A percentile compares a stretch with the other conserved stretches of the same genome.
These are phyloP conservation scores for Debaryomyces singareniensis DNA, from an alignment of 1,139 yeast species.

Conservation along the genomic window DNA sequence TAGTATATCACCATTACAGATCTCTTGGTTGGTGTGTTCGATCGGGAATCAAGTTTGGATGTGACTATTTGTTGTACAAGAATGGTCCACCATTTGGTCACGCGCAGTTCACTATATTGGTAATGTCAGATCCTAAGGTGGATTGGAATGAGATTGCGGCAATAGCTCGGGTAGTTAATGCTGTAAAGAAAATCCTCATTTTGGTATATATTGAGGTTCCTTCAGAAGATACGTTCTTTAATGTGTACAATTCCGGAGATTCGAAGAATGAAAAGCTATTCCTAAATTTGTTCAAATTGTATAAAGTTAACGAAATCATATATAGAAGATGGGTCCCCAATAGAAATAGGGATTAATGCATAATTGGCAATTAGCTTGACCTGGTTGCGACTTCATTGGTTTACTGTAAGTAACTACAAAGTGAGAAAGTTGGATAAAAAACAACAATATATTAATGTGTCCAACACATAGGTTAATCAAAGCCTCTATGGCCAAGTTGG, in stretches of 20 bases:
- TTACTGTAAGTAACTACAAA: background rate
- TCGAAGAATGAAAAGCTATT: slow-evolving; percentile 18
- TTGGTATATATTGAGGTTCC: slow-evolving; percentile 61
- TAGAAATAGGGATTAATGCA: slow-evolving; percentile 67
- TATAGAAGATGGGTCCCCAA: slow-evolving; percentile 83
- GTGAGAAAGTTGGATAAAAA: too few species aligned
- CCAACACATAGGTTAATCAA: background rate
- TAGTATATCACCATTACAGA: slow-evolving; percentile 80
- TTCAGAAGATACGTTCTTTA: slow-evolving; percentile 18
- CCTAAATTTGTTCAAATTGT: slow-evolving; percentile 29
- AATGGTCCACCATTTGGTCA: slow-evolving; percentile 95
- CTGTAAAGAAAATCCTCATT: slow-evolving; percentile 76
- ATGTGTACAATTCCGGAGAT: slow-evolving; percentile 9
- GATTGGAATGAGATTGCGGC: slow-evolving; percentile 63
- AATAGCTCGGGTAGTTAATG: slow-evolving; percentile 74
- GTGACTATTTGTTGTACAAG: slow-evolving; percentile 72
- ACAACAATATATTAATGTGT: too few species aligned
- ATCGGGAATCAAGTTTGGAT: slow-evolving; percentile 87
- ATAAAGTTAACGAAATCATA: slow-evolving; percentile 55
- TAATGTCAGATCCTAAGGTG: slow-evolving; percentile 27
- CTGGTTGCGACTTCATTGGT: background rate
- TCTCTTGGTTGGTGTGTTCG: slow-evolving; percentile 94
- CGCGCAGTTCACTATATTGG: slow-evolving; percentile 73
- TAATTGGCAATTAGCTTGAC: too few species aligned
- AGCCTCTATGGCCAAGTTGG: slow-evolving; percentile 73